These are phyloP conservation scores for Suhomyces sp. DNA, from an alignment of 805 yeast genomes.

Conservation along the genomic window DNA sequence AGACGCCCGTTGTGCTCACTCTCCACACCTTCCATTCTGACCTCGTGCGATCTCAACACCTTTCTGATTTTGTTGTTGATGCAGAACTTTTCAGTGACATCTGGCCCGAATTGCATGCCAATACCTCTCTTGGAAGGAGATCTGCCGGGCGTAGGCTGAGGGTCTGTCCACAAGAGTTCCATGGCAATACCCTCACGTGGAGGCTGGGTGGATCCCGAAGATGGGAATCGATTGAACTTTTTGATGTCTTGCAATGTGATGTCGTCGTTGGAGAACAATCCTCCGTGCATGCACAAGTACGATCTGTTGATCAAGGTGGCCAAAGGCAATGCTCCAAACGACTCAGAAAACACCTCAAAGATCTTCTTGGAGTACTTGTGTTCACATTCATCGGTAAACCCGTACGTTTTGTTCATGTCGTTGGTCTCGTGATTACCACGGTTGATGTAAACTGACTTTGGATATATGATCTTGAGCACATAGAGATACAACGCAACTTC, in stretches of 20 bases:
- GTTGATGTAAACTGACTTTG: constrained; percentile 68
- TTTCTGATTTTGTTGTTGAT: constrained; percentile 67
- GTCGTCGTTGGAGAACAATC: constrained; percentile 76
- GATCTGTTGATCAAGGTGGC: constrained; percentile 76
- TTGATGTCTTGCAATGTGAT: constrained; percentile 74
- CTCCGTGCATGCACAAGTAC: constrained; percentile 93
- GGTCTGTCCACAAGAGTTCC: constrained; percentile 98
- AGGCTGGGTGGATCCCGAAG: constrained; percentile 62
- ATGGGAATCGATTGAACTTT: constrained; percentile 60
- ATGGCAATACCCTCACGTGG: constrained; percentile 89
- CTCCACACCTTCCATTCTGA: constrained; percentile 86
- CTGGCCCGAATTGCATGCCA: constrained; percentile 96
- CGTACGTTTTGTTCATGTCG: constrained; percentile 95
- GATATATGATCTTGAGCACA: constrained; percentile 72
- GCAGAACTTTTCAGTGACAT: constrained; percentile 79
- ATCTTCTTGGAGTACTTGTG: constrained; percentile 79
- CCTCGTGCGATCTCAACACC: constrained; percentile 92
- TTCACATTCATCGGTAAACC: constrained; percentile 94
- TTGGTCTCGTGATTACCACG: constrained; percentile 97
- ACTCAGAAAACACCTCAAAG: constrained; percentile 79
- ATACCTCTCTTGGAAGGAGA: constrained; percentile 91
- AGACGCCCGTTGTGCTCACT: constrained; percentile 82
- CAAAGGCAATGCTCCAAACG: constrained; percentile 82
- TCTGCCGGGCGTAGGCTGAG: constrained; percentile 74
- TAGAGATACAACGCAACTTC: constrained; percentile 86